Evolutionary conservation across 805 yeast species (phyloP).

Genomic region (Lipomyces chichibuensis): DNA sequence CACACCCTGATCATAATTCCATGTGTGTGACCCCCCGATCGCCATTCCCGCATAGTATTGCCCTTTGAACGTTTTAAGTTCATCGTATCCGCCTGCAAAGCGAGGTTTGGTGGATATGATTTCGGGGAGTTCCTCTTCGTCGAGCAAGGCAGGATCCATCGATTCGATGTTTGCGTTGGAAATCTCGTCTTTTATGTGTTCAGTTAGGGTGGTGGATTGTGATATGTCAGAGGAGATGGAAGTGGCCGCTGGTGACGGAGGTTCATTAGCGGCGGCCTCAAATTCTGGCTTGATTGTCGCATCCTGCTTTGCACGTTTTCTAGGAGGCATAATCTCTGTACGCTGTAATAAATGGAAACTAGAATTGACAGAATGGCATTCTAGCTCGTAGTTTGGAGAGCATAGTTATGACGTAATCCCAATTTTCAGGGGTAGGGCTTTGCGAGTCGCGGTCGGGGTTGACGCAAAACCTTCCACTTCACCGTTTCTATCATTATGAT

Average conservation of each 20-base stretch:
- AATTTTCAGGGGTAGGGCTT: too few relatives aligned
- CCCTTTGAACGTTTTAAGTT: neutral
- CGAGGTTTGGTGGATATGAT: neutral
- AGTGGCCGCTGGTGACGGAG: neutral
- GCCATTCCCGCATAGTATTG: conserved; percentile 7
- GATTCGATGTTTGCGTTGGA: neutral
- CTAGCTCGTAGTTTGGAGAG: too few relatives aligned
- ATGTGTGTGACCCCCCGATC: conserved; percentile 3
- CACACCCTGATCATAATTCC: conserved; percentile 4
- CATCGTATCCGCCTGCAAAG: conserved; percentile 3
- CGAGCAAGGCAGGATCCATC: neutral
- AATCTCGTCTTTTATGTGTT: neutral
- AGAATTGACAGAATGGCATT: neutral
- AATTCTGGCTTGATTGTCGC: neutral
- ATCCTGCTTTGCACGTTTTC: conserved; percentile 1
- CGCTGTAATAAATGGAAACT: neutral
- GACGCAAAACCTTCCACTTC: too few relatives aligned
- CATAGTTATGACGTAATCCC: too few relatives aligned
- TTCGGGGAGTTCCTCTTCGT: conserved; percentile 2
- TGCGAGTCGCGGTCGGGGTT: too few relatives aligned
- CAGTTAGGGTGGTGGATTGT: neutral
- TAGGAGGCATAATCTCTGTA: neutral
- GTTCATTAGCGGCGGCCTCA: neutral
- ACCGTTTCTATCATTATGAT: too few relatives aligned
- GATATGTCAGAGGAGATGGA: neutral